phyloP scores from a whole-genome alignment of 1,284 basidiomycete species.

The Tylopilus sp. region DNA sequence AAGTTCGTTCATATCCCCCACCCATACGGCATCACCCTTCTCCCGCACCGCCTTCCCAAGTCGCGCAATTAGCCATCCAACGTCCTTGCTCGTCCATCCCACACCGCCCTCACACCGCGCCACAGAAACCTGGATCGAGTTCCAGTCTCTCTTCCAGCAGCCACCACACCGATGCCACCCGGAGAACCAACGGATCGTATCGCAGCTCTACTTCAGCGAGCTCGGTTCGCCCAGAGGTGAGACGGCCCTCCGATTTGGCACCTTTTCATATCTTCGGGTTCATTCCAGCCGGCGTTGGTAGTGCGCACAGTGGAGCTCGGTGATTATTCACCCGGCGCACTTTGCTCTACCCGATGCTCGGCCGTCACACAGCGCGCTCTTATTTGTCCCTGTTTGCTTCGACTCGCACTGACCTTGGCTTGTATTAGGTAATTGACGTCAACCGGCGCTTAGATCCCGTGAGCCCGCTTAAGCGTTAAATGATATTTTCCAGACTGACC shows the following conservation, averaged over 20 bases:
- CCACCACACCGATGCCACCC: slow-evolving; percentile 28
- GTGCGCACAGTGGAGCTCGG: slow-evolving; percentile 18
- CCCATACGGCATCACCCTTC: slow-evolving; percentile 22
- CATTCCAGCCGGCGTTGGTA: slow-evolving; percentile 11
- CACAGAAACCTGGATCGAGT: slow-evolving; percentile 29
- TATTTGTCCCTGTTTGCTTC: slow-evolving; percentile 16
- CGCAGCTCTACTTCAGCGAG: slow-evolving; percentile 23
- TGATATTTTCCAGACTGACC: slow-evolving; percentile 14
- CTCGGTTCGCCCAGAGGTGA: slow-evolving; percentile 27
- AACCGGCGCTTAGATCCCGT: slow-evolving; percentile 23
- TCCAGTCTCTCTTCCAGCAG: slow-evolving; percentile 21
- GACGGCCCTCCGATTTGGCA: slow-evolving; percentile 7
- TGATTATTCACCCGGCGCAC: slow-evolving; percentile 22
- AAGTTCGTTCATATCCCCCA: slow-evolving; percentile 30
- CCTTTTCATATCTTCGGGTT: slow-evolving; percentile 23
- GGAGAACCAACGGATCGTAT: slow-evolving; percentile 23
- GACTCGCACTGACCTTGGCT: slow-evolving; percentile 1
- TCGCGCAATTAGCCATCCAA: slow-evolving; percentile 3
- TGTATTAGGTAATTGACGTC: slow-evolving; percentile 32
- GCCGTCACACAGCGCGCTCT: slow-evolving; percentile 1
- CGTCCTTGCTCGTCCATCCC: slow-evolving; percentile 4
- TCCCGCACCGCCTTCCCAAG: slow-evolving; percentile 16
- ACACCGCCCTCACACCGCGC: slow-evolving; percentile 12
- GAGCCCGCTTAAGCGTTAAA: slow-evolving; percentile 5
- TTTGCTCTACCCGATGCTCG: not conserved